These are phyloP conservation scores for Penicillium freii DNA, from an alignment of 2,329 filamentous ascomycete species.

Conservation along the genomic window DNA sequence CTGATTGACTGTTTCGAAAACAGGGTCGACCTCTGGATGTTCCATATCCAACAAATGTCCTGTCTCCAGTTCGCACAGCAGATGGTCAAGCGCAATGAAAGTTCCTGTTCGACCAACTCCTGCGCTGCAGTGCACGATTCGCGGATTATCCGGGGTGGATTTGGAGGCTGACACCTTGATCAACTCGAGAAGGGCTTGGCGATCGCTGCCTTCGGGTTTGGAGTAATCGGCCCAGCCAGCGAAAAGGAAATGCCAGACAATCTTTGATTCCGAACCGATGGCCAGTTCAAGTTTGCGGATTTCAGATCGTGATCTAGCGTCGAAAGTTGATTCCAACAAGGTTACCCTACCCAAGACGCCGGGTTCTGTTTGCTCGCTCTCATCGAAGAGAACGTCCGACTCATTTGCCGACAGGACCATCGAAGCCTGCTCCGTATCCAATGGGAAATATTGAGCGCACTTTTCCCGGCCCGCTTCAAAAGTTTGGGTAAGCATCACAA, in stretches of 20 bases:
- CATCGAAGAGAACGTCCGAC: slow-evolving; percentile 51
- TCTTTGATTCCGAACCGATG: slow-evolving; percentile 55
- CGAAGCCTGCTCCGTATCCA: slow-evolving; percentile 52
- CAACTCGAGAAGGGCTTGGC: slow-evolving; percentile 51
- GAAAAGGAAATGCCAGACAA: slow-evolving; percentile 82
- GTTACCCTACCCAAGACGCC: slow-evolving; percentile 65
- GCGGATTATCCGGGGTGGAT: slow-evolving; percentile 60
- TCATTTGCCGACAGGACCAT: slow-evolving; percentile 41
- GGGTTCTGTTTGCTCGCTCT: slow-evolving; percentile 63
- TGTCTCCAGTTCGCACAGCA: slow-evolving; percentile 75
- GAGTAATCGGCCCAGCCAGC: slow-evolving; percentile 87
- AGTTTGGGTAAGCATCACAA: slow-evolving; percentile 93
- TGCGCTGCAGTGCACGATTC: slow-evolving; percentile 84
- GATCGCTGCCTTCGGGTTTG: slow-evolving; percentile 62
- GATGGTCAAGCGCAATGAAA: slow-evolving; percentile 92
- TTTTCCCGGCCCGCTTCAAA: slow-evolving; percentile 76
- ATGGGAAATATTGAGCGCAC: slow-evolving; percentile 85
- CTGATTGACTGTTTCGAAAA: slow-evolving; percentile 75
- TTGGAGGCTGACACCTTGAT: slow-evolving; percentile 50
- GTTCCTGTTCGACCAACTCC: slow-evolving; percentile 93
- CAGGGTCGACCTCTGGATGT: slow-evolving; percentile 59
- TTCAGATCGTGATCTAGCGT: slow-evolving; percentile 61
- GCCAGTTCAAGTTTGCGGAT: slow-evolving; percentile 67
- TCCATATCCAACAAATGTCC: slow-evolving; percentile 60
- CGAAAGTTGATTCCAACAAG: slow-evolving; percentile 55